These are phyloP conservation scores for Hymenoscyphus occultus DNA, from an alignment of 2,329 filamentous ascomycete genomes.

Conservation along the genomic window DNA sequence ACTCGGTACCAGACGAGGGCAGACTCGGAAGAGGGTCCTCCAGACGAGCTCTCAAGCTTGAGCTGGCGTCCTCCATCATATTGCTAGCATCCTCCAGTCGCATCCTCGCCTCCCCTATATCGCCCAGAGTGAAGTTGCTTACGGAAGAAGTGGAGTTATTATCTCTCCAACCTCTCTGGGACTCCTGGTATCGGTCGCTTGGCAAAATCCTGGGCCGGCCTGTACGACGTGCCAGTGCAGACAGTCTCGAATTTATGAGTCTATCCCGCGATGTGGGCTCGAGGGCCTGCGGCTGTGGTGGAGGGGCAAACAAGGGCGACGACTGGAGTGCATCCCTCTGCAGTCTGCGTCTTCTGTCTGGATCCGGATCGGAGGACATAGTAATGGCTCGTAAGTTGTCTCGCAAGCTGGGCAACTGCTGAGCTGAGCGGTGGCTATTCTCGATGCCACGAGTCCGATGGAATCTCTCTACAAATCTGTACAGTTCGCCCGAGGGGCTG, in stretches of 20 bases:
- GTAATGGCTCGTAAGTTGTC: conserved; percentile 8
- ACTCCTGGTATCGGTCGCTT: conserved; percentile 34
- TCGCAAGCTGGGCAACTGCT: conserved; percentile 28
- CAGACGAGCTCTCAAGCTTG: conserved; percentile 29
- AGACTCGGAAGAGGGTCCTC: conserved; percentile 29
- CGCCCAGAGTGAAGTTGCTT: conserved; percentile 18
- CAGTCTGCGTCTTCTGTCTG: conserved; percentile 18
- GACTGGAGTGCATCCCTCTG: conserved; percentile 19
- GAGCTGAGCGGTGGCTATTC: conserved; percentile 11
- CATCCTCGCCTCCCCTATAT: conserved; percentile 25
- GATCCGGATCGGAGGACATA: conserved; percentile 33
- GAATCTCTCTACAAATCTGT: conserved; percentile 43
- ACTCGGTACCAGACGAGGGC: conserved; percentile 21
- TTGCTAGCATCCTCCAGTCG: conserved; percentile 31
- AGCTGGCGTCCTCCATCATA: conserved; percentile 29
- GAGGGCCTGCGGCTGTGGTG: conserved; percentile 14
- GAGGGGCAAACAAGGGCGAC: conserved; percentile 30
- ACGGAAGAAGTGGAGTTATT: conserved; percentile 10
- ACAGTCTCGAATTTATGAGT: conserved; percentile 1
- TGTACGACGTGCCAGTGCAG: conserved; percentile 20
- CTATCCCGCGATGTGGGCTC: conserved; percentile 10
- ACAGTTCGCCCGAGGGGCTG: conserved; percentile 44
- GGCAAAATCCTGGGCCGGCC: conserved; percentile 26
- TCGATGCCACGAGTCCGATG: conserved; percentile 34
- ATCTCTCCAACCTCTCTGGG: conserved; percentile 28